Conservation (phyloP, 306 rosid genomes). For the apple (Malus domestica) region ASM211411v1 NC_041792.1:1858501-1859000, state of each 20-base stretch:
- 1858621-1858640: constrained; percentile 15
- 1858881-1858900: constrained; percentile 13
- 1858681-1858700: constrained; percentile 23
- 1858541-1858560: constrained; percentile 41
- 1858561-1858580: constrained; percentile 30
- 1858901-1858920: constrained; percentile 18
- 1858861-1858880: neutral
- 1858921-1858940: constrained; percentile 1
- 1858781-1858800: constrained; percentile 7
- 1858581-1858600: constrained; percentile 23
- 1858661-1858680: constrained; percentile 34
- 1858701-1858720: constrained; percentile 25
- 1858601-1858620: constrained; percentile 30
- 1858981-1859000: constrained; percentile 56
- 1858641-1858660: constrained; percentile 10
- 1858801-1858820: neutral
- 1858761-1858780: constrained; percentile 22
- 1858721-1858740: constrained; percentile 47
- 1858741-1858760: constrained; percentile 13
- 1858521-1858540: constrained; percentile 33
- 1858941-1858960: neutral
- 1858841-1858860: neutral
- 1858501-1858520: constrained; percentile 65
- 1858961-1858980: neutral
- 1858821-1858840: neutral